These are phyloP conservation scores for Poa pratensis DNA, from an alignment of 176 grass and related monocot genomes.

Conservation along the genomic window DNA sequence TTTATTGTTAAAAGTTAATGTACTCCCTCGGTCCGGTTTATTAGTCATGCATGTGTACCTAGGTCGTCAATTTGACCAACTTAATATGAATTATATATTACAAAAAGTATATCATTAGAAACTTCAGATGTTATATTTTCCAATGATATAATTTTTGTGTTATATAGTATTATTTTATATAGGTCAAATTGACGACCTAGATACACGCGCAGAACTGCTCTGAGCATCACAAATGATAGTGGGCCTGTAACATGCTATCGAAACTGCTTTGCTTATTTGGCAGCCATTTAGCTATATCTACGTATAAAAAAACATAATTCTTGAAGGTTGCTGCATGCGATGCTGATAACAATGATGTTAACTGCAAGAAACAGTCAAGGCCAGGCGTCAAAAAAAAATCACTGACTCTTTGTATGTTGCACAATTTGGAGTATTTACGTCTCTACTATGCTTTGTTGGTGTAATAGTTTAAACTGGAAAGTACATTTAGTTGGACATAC, in stretches of 20 bases:
- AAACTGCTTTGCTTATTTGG: conserved; percentile 12
- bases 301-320: neutral
- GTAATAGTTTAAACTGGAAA: neutral
- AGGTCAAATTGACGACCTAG: no score
- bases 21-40: no score
- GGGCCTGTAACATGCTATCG: neutral
- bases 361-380: neutral
- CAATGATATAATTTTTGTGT: no score
- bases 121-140: no score
- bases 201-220: no score
- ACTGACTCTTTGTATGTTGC: neutral
- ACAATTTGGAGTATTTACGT: neutral
- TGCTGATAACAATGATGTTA: conserved; percentile 4
- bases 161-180: no score
- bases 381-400: neutral
- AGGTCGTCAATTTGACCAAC: no score
- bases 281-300: neutral
- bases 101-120: no score
- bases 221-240: no score
- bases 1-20: neutral
- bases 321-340: no score
- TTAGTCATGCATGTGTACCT: no score
- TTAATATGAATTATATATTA: no score
- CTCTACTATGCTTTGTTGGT: conserved; percentile 5
- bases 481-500: neutral